Percentiles rank a stretch among this genome's conserved stretches.
Evolutionary conservation across 345 rosid genomes (phyloP).

Genomic region (Salix viminalis): DNA sequence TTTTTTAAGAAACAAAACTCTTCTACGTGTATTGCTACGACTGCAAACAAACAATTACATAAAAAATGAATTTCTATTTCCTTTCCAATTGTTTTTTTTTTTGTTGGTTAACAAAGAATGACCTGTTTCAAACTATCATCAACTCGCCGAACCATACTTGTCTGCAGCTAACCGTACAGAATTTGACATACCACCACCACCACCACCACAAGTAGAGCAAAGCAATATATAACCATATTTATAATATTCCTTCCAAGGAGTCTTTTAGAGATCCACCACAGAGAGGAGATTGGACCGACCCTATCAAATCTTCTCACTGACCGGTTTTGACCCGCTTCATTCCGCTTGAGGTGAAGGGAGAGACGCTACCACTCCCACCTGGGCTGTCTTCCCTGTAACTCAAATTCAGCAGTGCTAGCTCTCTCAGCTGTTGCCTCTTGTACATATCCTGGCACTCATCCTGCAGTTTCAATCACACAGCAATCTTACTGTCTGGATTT

Average conservation of each 20-base stretch:
- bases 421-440: conserved; percentile 90
- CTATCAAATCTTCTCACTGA: conserved; percentile 30
- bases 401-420: conserved; percentile 78
- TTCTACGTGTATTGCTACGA: neutral
- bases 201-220: neutral
- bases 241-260: conserved; percentile 6
- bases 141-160: neutral
- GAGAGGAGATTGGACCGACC: neutral
- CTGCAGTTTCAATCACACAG: conserved; percentile 29
- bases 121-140: neutral
- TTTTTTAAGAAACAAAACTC: neutral
- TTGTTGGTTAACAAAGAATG: neutral
- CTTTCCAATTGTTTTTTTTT: neutral
- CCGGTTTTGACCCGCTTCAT: conserved; percentile 94
- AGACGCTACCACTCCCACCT: conserved; percentile 74
- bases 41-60: neutral
- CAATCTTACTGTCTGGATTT: neutral
- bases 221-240: too few relatives aligned
- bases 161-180: conserved; percentile 28
- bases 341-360: conserved; percentile 84
- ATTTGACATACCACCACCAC: conserved; percentile 12
- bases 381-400: conserved; percentile 89
- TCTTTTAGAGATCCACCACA: neutral
- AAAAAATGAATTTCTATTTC: conserved; percentile 1
- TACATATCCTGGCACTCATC: conserved; percentile 86